Evolutionary conservation across 2,329 filamentous ascomycete genomes (phyloP).

Genomic region (Sclerotinia minor): DNA sequence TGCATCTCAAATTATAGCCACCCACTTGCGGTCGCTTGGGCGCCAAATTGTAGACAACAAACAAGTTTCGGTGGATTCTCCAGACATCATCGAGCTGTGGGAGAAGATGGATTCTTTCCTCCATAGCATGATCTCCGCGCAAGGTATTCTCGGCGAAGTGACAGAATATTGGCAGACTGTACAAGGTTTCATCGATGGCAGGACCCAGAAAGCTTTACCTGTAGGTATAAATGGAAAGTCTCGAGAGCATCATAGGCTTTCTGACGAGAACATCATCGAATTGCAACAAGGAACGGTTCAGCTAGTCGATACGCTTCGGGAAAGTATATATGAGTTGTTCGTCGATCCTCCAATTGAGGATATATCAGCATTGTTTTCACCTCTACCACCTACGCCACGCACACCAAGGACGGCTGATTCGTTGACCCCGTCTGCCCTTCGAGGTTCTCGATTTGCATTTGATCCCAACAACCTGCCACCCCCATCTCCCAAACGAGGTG

Average conservation of each 20-base stretch:
- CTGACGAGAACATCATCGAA: conserved; percentile 66
- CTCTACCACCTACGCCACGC: conserved; percentile 67
- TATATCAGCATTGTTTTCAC: conserved; percentile 82
- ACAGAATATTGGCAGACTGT: conserved; percentile 93
- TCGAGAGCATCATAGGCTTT: conserved; percentile 75
- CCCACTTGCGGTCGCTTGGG: conserved; percentile 72
- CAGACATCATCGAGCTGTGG: conserved; percentile 87
- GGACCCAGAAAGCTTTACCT: conserved; percentile 76
- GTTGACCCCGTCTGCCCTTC: conserved; percentile 56
- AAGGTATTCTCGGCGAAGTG: conserved; percentile 84
- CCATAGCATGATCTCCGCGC: conserved; percentile 69
- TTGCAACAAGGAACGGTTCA: conserved; percentile 78
- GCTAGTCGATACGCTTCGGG: conserved; percentile 78
- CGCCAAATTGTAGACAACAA: conserved; percentile 65
- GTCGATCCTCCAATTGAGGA: conserved; percentile 87
- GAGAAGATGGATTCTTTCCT: conserved; percentile 80
- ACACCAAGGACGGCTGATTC: conserved; percentile 59
- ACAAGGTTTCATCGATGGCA: conserved; percentile 85
- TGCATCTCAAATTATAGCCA: conserved; percentile 65
- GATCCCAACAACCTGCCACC: conserved; percentile 75
- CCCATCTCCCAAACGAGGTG: conserved; percentile 74
- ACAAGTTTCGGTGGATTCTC: conserved; percentile 68
- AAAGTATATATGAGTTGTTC: conserved; percentile 80
- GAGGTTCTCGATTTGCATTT: conserved; percentile 76
- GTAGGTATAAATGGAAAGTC: conserved; percentile 81